These are phyloP conservation scores for Rhododendron ferrugineum DNA, from an alignment of 148 eudicot species.

Conservation along the genomic window DNA sequence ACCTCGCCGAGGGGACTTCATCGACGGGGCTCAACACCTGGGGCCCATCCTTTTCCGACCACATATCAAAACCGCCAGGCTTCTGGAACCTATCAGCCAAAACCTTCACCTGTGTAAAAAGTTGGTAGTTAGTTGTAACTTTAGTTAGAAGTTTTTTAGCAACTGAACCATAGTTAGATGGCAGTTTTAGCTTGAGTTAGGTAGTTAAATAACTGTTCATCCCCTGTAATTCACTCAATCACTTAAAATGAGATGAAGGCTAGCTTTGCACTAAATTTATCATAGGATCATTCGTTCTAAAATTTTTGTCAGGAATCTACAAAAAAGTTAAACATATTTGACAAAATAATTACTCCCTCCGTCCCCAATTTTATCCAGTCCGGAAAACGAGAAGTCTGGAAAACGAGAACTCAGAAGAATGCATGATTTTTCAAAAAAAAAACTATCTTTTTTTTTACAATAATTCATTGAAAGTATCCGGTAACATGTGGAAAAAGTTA, in stretches of 20 bases:
- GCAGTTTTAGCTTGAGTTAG: not conserved
- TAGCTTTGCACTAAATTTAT: not conserved
- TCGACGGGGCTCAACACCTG: conserved; percentile 52
- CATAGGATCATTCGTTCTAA: not conserved
- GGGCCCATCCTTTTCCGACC: conserved; percentile 89
- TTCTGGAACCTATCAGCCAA: conserved; percentile 87
- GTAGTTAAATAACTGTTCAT: not conserved
- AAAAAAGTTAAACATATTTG: not conserved
- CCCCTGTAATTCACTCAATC: not conserved
- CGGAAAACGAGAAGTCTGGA: not conserved
- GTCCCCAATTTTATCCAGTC: not conserved
- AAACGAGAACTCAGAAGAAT: not conserved
- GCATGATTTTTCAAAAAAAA: not conserved
- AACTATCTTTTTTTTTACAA: no score
- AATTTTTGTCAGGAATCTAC: not conserved
- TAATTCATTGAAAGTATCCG: not conserved
- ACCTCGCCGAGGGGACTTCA: conserved; percentile 66
- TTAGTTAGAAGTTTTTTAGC: not conserved
- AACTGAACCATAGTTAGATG: not conserved
- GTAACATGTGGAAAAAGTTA: not conserved
- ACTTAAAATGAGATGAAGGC: not conserved
- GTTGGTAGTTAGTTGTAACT: not conserved
- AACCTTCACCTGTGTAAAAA: conserved; percentile 37
- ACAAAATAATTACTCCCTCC: not conserved
- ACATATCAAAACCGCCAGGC: conserved; percentile 85